phyloP scores from a whole-genome alignment of 352 stramenopile species.

The Globisporangium camurandrum region DNA sequence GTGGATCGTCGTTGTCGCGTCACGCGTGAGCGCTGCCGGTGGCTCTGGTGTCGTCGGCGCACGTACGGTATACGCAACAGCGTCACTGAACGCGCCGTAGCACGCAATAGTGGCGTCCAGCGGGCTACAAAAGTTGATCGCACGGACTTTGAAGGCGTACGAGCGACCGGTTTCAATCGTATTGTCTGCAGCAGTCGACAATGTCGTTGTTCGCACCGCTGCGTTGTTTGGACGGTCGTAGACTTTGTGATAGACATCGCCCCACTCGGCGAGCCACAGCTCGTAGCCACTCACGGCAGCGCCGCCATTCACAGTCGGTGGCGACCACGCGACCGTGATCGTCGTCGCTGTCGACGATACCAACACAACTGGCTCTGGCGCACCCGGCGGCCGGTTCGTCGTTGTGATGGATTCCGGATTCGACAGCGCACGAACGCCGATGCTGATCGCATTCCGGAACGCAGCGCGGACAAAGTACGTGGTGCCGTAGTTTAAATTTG shows the following conservation, averaged over 20 bases:
- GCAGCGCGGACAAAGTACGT: conserved; percentile 88
- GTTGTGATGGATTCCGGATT: conserved; percentile 75
- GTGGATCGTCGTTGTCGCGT: conserved; percentile 70
- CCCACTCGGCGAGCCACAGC: conserved; percentile 95
- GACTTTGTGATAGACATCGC: conserved; percentile 80
- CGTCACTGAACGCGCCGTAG: conserved; percentile 84
- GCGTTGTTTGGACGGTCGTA: conserved; percentile 91
- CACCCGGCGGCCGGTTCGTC: conserved; percentile 82
- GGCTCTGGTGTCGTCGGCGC: conserved; percentile 74
- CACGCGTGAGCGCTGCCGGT: conserved; percentile 50
- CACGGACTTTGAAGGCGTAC: conserved; percentile 92
- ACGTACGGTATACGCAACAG: conserved; percentile 88
- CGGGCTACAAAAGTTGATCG: conserved; percentile 91
- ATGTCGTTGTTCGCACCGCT: conserved; percentile 48
- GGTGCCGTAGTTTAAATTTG: conserved; percentile 71
- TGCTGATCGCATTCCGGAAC: conserved; percentile 87
- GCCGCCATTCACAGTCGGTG: conserved; percentile 88
- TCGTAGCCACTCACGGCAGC: conserved; percentile 92
- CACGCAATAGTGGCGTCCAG: conserved; percentile 68
- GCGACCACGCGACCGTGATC: conserved; percentile 89
- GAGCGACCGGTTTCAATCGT: conserved; percentile 87
- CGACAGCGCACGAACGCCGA: conserved; percentile 63
- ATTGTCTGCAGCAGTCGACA: conserved; percentile 76
- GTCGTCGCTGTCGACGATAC: conserved; percentile 83
- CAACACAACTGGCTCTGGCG: conserved; percentile 80